phyloP scores from a whole-genome alignment of 1,284 basidiomycete genomes.

The Pholiota adiposa region DNA sequence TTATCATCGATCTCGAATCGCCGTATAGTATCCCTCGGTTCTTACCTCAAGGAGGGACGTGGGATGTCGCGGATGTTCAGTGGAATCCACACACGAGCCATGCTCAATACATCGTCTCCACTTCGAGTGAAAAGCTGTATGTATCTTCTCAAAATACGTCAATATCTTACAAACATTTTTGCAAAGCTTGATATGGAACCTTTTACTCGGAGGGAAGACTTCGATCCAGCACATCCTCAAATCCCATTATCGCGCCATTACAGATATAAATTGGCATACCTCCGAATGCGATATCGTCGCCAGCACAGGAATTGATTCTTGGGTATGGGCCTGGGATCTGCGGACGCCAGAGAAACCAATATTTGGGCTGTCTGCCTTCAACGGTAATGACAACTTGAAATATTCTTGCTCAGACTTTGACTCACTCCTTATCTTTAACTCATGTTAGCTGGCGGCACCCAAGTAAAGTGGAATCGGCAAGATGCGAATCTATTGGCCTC shows the following conservation, averaged over 20 bases:
- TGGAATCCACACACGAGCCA: slow-evolving; percentile 93
- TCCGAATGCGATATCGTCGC: slow-evolving; percentile 78
- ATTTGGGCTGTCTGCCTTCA: slow-evolving; percentile 77
- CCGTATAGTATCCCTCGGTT: slow-evolving; percentile 90
- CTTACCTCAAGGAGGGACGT: slow-evolving; percentile 93
- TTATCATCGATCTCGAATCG: slow-evolving; percentile 92
- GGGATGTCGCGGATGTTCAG: slow-evolving; percentile 96
- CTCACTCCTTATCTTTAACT: neutral
- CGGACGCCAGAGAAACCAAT: slow-evolving; percentile 65
- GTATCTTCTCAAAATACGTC: slow-evolving; percentile 26
- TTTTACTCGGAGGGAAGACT: slow-evolving; percentile 70
- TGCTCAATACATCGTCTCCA: slow-evolving; percentile 92
- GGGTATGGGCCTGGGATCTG: slow-evolving; percentile 91
- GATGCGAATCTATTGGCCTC: slow-evolving; percentile 87
- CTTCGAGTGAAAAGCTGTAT: slow-evolving; percentile 91
- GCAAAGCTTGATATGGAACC: slow-evolving; percentile 89
- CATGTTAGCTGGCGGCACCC: slow-evolving; percentile 85
- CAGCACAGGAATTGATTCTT: slow-evolving; percentile 80
- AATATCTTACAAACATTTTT: slow-evolving; percentile 4
- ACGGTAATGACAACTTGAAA: slow-evolving; percentile 48
- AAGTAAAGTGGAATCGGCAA: slow-evolving; percentile 94
- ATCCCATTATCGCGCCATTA: slow-evolving; percentile 91
- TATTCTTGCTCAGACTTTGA: neutral
- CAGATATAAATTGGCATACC: slow-evolving; percentile 96
- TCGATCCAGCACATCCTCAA: slow-evolving; percentile 83